phyloP scores from a whole-genome alignment of 345 rosid species.

The Eucalyptus cloeziana region DNA sequence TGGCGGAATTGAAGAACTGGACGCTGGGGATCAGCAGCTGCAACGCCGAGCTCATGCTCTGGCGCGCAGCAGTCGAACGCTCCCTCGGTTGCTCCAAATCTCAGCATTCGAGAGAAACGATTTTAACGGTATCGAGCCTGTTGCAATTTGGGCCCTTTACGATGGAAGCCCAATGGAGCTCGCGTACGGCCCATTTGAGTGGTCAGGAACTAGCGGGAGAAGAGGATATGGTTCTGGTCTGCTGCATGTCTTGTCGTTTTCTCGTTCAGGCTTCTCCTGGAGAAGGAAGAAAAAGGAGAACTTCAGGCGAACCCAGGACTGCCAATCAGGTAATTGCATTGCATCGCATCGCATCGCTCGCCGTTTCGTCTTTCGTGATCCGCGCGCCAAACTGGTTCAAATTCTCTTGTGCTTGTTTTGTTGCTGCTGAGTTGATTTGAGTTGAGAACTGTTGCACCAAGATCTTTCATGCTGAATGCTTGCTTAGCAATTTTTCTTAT shows the following conservation, averaged over 20 bases:
- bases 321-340: not conserved
- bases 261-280: not conserved
- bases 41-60: conserved; percentile 10
- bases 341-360: not conserved
- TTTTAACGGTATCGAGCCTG: not conserved
- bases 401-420: not conserved
- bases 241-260: not conserved
- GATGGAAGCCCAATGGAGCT: not conserved
- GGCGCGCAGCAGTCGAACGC: not conserved
- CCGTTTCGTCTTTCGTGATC: not conserved
- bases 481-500: not conserved
- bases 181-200: not conserved
- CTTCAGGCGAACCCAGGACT: not conserved
- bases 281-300: not conserved
- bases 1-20: conserved; percentile 29
- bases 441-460: not conserved
- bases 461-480: not conserved
- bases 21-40: conserved; percentile 9
- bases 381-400: not conserved
- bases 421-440: not conserved
- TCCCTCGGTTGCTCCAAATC: not conserved
- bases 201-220: not conserved
- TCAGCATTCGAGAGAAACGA: not conserved
- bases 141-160: not conserved
- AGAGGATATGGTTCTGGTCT: not conserved